phyloP scores from a whole-genome alignment of 768 basidiomycete genomes.

The Pisolithus marmoratus region DNA sequence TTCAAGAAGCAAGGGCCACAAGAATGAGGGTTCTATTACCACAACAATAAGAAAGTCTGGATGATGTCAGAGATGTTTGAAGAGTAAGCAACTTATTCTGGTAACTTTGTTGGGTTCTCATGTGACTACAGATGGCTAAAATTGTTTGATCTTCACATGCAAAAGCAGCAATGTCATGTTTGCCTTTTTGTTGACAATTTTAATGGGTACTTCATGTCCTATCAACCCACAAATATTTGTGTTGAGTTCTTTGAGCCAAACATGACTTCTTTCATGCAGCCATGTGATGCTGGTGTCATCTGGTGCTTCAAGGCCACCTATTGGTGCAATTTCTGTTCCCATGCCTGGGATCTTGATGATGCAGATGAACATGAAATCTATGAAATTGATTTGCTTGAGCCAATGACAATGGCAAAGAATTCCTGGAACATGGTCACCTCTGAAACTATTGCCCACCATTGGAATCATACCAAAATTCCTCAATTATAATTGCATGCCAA shows the following conservation, averaged over 20 bases:
- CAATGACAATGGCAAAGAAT: slow-evolving; percentile 27
- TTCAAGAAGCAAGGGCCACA: slow-evolving; percentile 4
- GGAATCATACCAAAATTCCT: slow-evolving; percentile 29
- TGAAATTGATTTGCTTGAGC: slow-evolving; percentile 31
- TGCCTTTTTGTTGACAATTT: slow-evolving; percentile 7
- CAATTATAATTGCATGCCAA: neutral
- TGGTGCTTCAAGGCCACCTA: slow-evolving; percentile 35
- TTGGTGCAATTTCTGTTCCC: slow-evolving; percentile 16
- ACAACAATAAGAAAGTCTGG: slow-evolving; percentile 35
- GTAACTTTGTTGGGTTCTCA: neutral
- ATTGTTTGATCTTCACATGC: slow-evolving; percentile 15
- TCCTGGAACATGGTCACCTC: slow-evolving; percentile 28
- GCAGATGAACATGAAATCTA: slow-evolving; percentile 29
- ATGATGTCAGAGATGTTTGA: slow-evolving; percentile 32
- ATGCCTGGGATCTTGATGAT: slow-evolving; percentile 28
- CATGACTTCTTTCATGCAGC: slow-evolving; percentile 34
- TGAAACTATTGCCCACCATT: slow-evolving; percentile 32
- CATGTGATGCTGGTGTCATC: slow-evolving; percentile 12
- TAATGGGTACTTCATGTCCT: neutral
- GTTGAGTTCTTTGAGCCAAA: slow-evolving; percentile 21
- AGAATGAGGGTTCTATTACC: slow-evolving; percentile 31
- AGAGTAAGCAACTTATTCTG: slow-evolving; percentile 11
- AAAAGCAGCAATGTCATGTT: slow-evolving; percentile 5
- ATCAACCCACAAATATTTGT: slow-evolving; percentile 2
- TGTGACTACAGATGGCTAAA: slow-evolving; percentile 19